Base-by-base conservation (phyloP, 768 basidiomycete species). In the Suillus tomentosus region DNA sequence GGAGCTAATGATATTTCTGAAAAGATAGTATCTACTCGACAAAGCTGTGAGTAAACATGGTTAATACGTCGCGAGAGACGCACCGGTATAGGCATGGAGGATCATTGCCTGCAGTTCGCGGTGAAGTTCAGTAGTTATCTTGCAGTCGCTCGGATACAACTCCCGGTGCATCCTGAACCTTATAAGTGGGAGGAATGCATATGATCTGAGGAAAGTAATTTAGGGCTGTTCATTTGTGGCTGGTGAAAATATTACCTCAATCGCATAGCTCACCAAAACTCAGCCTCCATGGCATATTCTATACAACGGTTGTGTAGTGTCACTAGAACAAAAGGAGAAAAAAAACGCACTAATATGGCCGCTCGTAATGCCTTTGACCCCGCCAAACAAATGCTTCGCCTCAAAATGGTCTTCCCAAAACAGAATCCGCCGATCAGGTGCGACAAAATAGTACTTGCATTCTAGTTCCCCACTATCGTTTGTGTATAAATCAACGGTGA, bases 1-100 rank as follows among this genome's bases (percentile, higher is more conserved):
- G 53, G 51, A 14, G 61, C 54, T 9, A 68, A 63, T 22, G 62
- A 65, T 14, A 43, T 31, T 27, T 47, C 48, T 3, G 62, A 66
- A 39, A 62, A 39, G 19, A 53, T 50, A 14, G 50, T 57, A 36
- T 48, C 55, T 55, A 34, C 27, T 31, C 31, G 24, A 19, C 9
- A 17, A 10, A 53, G 10, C 9, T 19, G 31, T 34, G 31, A 54
- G 17, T 8, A 34, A 34, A 54, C 4, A 14, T 3, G 15, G 13
- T 31, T 4, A 19, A 53, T 2, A 31, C 51, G 19, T 31, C 3
- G 17, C 15, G 31, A 27, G 53, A 34, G 27, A 54, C 53, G 17
- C 27, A 54, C 53, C 31, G 31, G 31, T 34, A 54, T 19, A 54
- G 17, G 53, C 31, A 54, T 54, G 53, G 9, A 54, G 17, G 31